Evolutionary conservation across 2,329 filamentous ascomycete species (phyloP).

Genomic region (Aureobasidium mangrovei): DNA sequence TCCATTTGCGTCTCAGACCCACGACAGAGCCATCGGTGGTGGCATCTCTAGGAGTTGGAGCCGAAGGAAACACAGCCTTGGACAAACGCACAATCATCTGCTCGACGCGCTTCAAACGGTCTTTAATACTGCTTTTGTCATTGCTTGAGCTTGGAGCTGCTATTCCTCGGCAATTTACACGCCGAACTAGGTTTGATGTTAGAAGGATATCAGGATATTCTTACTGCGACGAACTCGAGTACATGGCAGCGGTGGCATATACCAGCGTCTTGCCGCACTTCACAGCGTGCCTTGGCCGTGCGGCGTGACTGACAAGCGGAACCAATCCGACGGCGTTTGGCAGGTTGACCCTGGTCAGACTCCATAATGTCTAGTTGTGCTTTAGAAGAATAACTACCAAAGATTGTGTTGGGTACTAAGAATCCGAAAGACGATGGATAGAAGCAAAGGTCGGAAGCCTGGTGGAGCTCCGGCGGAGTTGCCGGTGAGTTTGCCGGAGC

Average conservation of each 20-base stretch:
- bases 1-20: neutral
- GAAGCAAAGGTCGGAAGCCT: neutral
- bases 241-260: constrained; percentile 8
- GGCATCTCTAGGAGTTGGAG: neutral
- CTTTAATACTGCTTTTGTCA: neutral
- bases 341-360: neutral
- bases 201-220: neutral
- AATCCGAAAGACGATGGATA: neutral
- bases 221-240: constrained; percentile 5
- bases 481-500: neutral
- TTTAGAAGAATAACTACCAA: neutral
- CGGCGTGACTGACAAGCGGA: constrained; percentile 11
- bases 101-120: neutral
- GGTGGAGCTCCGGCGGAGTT: neutral
- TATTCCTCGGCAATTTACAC: neutral
- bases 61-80: neutral
- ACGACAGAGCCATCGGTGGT: neutral
- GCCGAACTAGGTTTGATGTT: neutral
- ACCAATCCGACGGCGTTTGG: constrained; percentile 2
- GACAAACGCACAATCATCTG: neutral
- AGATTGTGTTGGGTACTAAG: no score
- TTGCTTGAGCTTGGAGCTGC: neutral
- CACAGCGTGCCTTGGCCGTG: constrained; percentile 10
- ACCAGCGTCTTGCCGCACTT: neutral
- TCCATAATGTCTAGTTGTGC: neutral